Base-by-base conservation (phyloP, 495 filamentous ascomycete genomes). In the Trichoderma gamsii region DNA sequence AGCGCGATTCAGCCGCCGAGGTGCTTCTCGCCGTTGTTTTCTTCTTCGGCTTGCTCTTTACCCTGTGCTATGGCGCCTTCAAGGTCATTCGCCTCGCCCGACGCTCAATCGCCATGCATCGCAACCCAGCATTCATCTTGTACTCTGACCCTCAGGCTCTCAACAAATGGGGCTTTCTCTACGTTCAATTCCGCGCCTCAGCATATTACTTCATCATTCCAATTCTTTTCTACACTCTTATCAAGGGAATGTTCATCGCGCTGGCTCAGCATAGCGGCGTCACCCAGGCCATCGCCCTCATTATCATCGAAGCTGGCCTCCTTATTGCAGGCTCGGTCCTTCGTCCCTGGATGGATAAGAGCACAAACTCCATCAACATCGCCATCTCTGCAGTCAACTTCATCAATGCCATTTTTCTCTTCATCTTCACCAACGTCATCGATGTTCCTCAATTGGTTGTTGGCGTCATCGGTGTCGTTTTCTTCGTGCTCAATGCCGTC, bases 141-240 rank as follows among this genome's bases (percentile, higher is more conserved):
- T 99, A 96, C 82, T 97, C 95, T 9, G 95, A 99, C 73, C 92
- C 93, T 12, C 84, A 90, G 64, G 88, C 90, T 43, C 80, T 99
- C 69, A 97, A 99, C 86, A 96, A 97, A 80, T 97, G 95, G 95
- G 95, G 95, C 18, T 99, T 98, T 80, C 81, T 99, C 38, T 99
- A 99, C 75, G 92, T 99, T 67, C 95, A 97, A 76, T 98, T 97
- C 82, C 90, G 93, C 68, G 94, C 95, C 25, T 94, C 94, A 1
- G 91, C 92, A 8, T 99, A 99, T 82, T 99, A 96, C 81, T 99
- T 96, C 76, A 90, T 98, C 74, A 87, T 96, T 18, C 94, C 93
- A 0, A 76, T 90, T 49, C 83, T 99, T 46, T 73, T 82, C 49
- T 97, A 98, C 73, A 87, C 89, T 41, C 76, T 98, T 16, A 69